These are phyloP conservation scores for Zygoascus meyerae DNA, from an alignment of 1,139 yeast genomes.

Conservation along the genomic window DNA sequence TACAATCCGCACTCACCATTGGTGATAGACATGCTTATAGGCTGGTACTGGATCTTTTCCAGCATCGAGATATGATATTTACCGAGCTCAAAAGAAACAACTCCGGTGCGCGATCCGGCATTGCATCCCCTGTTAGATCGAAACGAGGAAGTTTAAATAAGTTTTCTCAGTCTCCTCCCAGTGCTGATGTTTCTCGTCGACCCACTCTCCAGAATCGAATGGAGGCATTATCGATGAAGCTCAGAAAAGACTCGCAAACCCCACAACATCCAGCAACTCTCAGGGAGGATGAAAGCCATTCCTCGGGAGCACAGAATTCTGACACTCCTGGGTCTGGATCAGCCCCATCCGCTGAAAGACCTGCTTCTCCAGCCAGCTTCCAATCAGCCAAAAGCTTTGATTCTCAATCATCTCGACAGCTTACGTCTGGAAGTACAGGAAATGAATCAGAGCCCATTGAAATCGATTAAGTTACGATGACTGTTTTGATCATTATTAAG, in stretches of 20 bases:
- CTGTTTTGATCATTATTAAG: not conserved
- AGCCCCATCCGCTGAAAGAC: not conserved
- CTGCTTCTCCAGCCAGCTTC: constrained; percentile 4
- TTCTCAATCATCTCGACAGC: not conserved
- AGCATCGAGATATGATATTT: constrained; percentile 54
- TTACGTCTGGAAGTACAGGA: not conserved
- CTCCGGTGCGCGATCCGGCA: constrained; percentile 14
- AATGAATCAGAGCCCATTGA: constrained; percentile 4
- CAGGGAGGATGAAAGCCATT: not conserved
- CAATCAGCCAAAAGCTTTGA: constrained; percentile 6
- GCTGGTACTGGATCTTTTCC: constrained; percentile 57
- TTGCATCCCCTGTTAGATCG: not conserved
- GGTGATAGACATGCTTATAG: constrained; percentile 56
- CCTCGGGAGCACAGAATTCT: not conserved
- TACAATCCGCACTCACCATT: constrained; percentile 40
- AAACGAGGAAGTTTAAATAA: not conserved
- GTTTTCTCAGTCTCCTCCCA: not conserved
- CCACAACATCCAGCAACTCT: not conserved
- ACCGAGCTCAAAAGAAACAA: constrained; percentile 39
- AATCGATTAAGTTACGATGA: not conserved
- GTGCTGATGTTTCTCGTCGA: constrained; percentile 16
- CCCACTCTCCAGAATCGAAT: constrained; percentile 24
- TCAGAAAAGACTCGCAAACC: constrained; percentile 15
- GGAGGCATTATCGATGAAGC: constrained; percentile 25
- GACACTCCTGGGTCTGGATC: not conserved